Evolutionary conservation across 805 yeast genomes (phyloP).

Genomic region (Candida koratica): DNA sequence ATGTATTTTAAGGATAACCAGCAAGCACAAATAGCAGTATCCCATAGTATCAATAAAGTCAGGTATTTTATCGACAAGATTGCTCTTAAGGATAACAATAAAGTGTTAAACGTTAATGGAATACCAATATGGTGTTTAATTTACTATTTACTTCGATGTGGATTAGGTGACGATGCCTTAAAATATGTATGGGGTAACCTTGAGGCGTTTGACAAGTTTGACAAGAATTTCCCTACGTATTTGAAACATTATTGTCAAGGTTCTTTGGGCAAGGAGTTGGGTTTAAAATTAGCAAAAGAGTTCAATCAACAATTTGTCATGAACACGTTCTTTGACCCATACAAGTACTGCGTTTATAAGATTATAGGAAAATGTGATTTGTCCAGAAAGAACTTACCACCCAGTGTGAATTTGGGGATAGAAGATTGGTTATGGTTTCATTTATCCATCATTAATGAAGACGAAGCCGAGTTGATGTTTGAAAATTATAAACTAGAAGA

Average conservation of each 20-base stretch:
- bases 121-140: conserved; percentile 92
- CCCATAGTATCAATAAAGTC: conserved; percentile 66
- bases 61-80: conserved; percentile 49
- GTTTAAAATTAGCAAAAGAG: conserved; percentile 68
- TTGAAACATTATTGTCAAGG: conserved; percentile 60
- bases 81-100: conserved; percentile 29
- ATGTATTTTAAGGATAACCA: conserved; percentile 54
- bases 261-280: conserved; percentile 61
- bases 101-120: conserved; percentile 58
- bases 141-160: conserved; percentile 81
- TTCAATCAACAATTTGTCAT: conserved; percentile 79
- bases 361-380: conserved; percentile 86
- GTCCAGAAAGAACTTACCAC: conserved; percentile 60
- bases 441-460: conserved; percentile 64
- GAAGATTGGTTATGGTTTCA: conserved; percentile 99
- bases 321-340: conserved; percentile 69
- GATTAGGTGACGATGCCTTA: conserved; percentile 74
- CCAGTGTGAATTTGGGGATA: conserved; percentile 66
- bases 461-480: conserved; percentile 48
- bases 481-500: conserved; percentile 72
- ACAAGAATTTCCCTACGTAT: conserved; percentile 77
- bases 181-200: conserved; percentile 60
- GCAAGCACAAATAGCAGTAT: conserved; percentile 48
- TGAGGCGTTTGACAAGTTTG: conserved; percentile 76
- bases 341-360: conserved; percentile 84